Evolutionary conservation across 139 green algal species (phyloP), one percentile per base, ranked within the genome.

Genomic region (Chlamydomonas sp.): DNA sequence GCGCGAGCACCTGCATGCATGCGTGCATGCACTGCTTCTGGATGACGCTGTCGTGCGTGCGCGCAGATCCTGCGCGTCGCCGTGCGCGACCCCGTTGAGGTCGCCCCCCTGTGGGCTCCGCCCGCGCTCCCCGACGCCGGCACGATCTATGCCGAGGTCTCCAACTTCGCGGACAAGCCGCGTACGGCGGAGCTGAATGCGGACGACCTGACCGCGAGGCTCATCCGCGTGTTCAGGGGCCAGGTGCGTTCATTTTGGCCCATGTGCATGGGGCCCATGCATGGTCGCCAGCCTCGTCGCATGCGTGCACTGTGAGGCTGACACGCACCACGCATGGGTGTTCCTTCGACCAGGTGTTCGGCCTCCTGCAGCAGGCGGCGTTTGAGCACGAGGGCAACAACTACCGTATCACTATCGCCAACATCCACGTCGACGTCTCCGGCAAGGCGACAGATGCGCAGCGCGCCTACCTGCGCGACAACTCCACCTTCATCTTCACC

Each of bases 311-410:
- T n/a, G 57, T 8, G 31, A 20, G 8, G 29, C 59, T 67, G 33
- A 13, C 59, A 26, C 36, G 57, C 20, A 8, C 57, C 20, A 34
- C 8, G 57, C 57, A 64, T 64, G 13, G 16, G 57, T 13, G 16
- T 64, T 38, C 8, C 8, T 6, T 47, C n/a, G 26, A 67, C n/a
- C 80, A 95, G 84, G 72, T 97, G 2, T 84, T 97, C 3, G 83
- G 79, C 0, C 64, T 83, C 1, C 76, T 79, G 2, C 93, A 98
- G 77, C 77, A 89, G 43, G n/a, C 93, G 0, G 83, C 86, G 0
- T 97, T 97, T 73, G 93, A 98, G 69, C 91, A 87, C 63, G 81
- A 90, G 47, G 89, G 88, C 28, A 79, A 59, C 65, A 96, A 96
- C 77, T 96, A 88, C 66, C 63, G 88, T 58, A 71, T 96, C 6